These are phyloP conservation scores for Calonectria crousiana DNA, from an alignment of 2,329 filamentous ascomycete species.

Conservation along the genomic window DNA sequence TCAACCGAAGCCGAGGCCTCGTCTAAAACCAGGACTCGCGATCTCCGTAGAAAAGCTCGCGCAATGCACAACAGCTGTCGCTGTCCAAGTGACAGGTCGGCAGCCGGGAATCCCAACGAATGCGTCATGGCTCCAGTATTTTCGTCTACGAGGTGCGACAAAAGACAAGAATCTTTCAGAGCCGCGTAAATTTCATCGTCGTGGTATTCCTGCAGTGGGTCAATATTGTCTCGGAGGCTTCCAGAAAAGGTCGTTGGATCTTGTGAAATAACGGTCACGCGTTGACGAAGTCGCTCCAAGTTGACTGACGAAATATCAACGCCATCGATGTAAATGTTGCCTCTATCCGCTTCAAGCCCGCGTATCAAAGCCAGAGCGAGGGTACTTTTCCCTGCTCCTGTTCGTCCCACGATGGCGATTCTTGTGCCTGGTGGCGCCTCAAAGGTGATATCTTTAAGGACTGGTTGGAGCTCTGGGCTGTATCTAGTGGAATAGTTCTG, in stretches of 20 bases:
- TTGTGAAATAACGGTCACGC: conserved; percentile 81
- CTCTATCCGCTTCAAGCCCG: conserved; percentile 76
- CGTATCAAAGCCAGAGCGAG: conserved; percentile 81
- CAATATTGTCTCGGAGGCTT: neutral
- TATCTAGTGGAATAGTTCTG: conserved; percentile 78
- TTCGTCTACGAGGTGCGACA: neutral
- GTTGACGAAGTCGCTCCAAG: conserved; percentile 74
- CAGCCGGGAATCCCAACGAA: neutral
- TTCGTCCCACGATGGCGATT: conserved; percentile 80
- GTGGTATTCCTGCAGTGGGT: neutral
- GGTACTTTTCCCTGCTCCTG: conserved; percentile 81
- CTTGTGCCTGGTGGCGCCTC: conserved; percentile 73
- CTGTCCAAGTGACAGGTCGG: neutral
- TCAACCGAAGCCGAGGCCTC: neutral
- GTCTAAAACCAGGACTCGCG: neutral
- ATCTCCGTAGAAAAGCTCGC: neutral
- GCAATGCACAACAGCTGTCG: neutral
- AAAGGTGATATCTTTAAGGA: conserved; percentile 77
- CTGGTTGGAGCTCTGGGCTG: conserved; percentile 75
- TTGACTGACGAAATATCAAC: conserved; percentile 79
- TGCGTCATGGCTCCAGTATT: neutral
- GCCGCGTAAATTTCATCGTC: neutral
- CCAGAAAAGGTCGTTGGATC: conserved; percentile 20
- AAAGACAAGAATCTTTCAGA: neutral
- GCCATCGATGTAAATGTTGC: conserved; percentile 77